phyloP scores from a whole-genome alignment of 352 stramenopile genomes.

The Blastocystis sp. region DNA sequence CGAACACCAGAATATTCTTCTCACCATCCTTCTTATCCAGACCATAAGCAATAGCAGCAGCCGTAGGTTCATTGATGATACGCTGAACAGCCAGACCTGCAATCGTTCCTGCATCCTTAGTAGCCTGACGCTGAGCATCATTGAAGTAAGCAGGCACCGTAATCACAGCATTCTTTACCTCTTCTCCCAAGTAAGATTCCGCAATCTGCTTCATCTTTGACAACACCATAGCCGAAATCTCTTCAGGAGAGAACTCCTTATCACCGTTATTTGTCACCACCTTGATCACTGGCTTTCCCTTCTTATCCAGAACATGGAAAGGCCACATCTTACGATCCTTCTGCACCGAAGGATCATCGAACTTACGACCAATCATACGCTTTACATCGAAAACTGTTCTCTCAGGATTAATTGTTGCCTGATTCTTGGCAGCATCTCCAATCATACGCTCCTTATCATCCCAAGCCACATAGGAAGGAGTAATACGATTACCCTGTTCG shows the following conservation, averaged over 20 bases:
- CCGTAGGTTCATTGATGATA: no score
- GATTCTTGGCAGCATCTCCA: slow-evolving; percentile 96
- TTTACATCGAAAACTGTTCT: slow-evolving; percentile 99
- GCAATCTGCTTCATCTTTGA: slow-evolving; percentile 97
- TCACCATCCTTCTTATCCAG: no score
- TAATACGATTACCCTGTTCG: slow-evolving; percentile 96
- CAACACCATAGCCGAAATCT: slow-evolving; percentile 97
- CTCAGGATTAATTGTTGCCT: slow-evolving; percentile 96
- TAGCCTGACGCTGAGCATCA: slow-evolving; percentile 98
- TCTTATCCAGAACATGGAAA: slow-evolving; percentile 88
- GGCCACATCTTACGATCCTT: slow-evolving; percentile 94
- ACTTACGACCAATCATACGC: slow-evolving; percentile 92
- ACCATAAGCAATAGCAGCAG: no score
- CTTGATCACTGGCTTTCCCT: slow-evolving; percentile 82
- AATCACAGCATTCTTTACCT: no score
- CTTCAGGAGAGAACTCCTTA: slow-evolving; percentile 89
- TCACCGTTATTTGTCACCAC: slow-evolving; percentile 79
- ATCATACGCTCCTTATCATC: slow-evolving; percentile 90
- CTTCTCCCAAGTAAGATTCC: slow-evolving; percentile 90
- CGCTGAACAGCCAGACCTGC: slow-evolving; percentile 90
- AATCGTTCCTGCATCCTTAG: slow-evolving; percentile 97
- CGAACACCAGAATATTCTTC: no score
- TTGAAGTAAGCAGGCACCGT: no score
- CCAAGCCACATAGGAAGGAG: slow-evolving; percentile 94
- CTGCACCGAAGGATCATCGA: slow-evolving; percentile 92